Percentiles rank a stretch among this genome's conserved stretches.
phyloP scores from a whole-genome alignment of 768 basidiomycete genomes.

The Thelephora ganbajun region DNA sequence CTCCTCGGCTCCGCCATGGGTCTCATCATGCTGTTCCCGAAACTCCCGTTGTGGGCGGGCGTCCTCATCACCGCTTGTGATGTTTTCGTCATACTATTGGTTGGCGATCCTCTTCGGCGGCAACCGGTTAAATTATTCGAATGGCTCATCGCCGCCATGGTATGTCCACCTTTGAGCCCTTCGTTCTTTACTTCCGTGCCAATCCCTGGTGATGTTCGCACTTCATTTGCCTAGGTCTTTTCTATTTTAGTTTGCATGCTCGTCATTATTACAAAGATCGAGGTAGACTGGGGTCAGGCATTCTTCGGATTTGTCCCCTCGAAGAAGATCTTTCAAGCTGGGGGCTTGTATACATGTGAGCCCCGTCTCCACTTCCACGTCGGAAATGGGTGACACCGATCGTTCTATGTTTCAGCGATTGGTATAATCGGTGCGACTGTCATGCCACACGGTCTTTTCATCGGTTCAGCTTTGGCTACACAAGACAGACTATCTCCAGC shows the following conservation, averaged over 20 bases:
- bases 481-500: constrained; percentile 49
- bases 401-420: constrained; percentile 29
- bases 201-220: constrained; percentile 2
- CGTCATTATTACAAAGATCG: constrained; percentile 57
- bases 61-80: constrained; percentile 36
- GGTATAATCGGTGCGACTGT: constrained; percentile 76
- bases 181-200: background rate
- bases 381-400: constrained; percentile 7
- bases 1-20: constrained; percentile 48
- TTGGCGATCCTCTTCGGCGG: constrained; percentile 57
- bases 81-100: constrained; percentile 43
- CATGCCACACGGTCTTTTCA: constrained; percentile 89
- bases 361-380: constrained; percentile 16
- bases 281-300: constrained; percentile 57
- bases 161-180: constrained; percentile 18
- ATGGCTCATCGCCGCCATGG: constrained; percentile 44
- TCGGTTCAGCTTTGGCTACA: constrained; percentile 77
- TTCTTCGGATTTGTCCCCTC: constrained; percentile 73
- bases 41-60: constrained; percentile 31
- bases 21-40: constrained; percentile 35
- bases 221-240: constrained; percentile 7
- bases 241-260: constrained; percentile 67
- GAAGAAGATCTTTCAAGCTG: constrained; percentile 37
- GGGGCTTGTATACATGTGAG: constrained; percentile 55
- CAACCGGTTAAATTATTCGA: constrained; percentile 61